These are phyloP conservation scores for Colletotrichum sp. DNA, from an alignment of 2,329 filamentous ascomycete species.

Conservation along the genomic window DNA sequence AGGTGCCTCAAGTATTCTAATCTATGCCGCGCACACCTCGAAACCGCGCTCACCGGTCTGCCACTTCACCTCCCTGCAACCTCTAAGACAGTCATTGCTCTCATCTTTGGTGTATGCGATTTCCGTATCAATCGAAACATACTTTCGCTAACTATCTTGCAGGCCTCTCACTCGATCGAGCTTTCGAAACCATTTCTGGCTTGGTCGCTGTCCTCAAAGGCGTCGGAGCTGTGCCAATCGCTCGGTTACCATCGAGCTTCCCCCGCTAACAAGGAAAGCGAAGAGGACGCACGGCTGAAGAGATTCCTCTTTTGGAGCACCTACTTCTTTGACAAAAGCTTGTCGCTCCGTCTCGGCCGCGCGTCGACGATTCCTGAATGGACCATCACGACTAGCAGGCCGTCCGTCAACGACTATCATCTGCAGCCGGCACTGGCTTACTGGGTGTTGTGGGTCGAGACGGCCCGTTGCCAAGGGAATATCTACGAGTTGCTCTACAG, in stretches of 20 bases:
- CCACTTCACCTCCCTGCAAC: slow-evolving; percentile 35
- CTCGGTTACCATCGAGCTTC: slow-evolving; percentile 33
- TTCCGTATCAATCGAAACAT: too few species aligned
- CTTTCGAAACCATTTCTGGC: slow-evolving; percentile 36
- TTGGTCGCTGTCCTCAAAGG: slow-evolving; percentile 34
- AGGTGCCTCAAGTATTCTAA: slow-evolving; percentile 26
- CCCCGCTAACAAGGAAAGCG: too few species aligned
- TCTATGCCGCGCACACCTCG: slow-evolving; percentile 32
- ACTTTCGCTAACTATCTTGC: too few species aligned
- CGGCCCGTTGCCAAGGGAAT: slow-evolving; percentile 58
- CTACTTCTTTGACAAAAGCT: slow-evolving; percentile 61
- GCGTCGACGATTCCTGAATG: slow-evolving; percentile 61
- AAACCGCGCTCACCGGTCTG: slow-evolving; percentile 33
- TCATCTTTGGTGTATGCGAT: slow-evolving; percentile 26
- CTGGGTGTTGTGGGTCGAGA: slow-evolving; percentile 53
- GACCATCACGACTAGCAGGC: slow-evolving; percentile 49
- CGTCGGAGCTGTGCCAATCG: slow-evolving; percentile 35
- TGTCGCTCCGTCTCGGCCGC: slow-evolving; percentile 59
- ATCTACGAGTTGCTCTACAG: slow-evolving; percentile 62
- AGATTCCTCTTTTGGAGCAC: slow-evolving; percentile 59
- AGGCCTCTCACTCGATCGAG: slow-evolving; percentile 35
- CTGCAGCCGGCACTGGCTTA: slow-evolving; percentile 32
- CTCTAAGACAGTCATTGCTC: slow-evolving; percentile 25
- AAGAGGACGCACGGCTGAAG: slow-evolving; percentile 31
- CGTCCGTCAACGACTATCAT: not conserved